Evolutionary conservation across 768 basidiomycete genomes (phyloP), one percentile per base, ranked within the genome.

Genomic region (Paxillus involutus): DNA sequence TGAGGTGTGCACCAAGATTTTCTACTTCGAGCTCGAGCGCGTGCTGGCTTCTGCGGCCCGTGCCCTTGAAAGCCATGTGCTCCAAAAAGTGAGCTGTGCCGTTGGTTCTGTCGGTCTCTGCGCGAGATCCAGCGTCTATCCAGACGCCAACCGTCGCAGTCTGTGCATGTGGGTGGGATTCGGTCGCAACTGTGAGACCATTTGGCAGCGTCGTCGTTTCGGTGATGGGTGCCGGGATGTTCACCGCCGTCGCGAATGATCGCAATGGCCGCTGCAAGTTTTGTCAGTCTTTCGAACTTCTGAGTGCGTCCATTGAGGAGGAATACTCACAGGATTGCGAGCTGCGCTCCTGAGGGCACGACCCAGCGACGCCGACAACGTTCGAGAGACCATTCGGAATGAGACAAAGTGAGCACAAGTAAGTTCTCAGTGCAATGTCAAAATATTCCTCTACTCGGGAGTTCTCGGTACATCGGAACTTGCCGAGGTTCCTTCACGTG

Each of bases 71-170:
- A 37, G 94, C 94, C 94, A 96, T 94, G 67, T 95, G 93, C 73
- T 99, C 97, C 56, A 98, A 84, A 81, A 99, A 99, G 77, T 98
- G 97, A 43, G 97, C 97, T 10, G 94, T 94, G 48, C 97, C 97
- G 63, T 89, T 95, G 37, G 92, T 96, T 74, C 85, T 84, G 76
- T 93, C 88, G 44, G 90, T 96, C 82, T 99, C 97, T 55, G 94
- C 95, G 52, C 97, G 84, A 59, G 92, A 94, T 59, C 97, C 97
- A 54, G 97, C 96, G 70, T 98, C 96, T 64, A 99, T 96, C 94
- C 94, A 99, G 56, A 98, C 89, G 58, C 97, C 97, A 35, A 98
- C 94, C n/a, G 96, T 99, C 7, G 95, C 94, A 0, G 97, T 98
- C 74, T 95, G 90, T 4, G 93, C 88, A 26, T 26, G 88, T 5